These are phyloP conservation scores for Collybia sordida DNA, from an alignment of 768 basidiomycete species.

Conservation along the genomic window DNA sequence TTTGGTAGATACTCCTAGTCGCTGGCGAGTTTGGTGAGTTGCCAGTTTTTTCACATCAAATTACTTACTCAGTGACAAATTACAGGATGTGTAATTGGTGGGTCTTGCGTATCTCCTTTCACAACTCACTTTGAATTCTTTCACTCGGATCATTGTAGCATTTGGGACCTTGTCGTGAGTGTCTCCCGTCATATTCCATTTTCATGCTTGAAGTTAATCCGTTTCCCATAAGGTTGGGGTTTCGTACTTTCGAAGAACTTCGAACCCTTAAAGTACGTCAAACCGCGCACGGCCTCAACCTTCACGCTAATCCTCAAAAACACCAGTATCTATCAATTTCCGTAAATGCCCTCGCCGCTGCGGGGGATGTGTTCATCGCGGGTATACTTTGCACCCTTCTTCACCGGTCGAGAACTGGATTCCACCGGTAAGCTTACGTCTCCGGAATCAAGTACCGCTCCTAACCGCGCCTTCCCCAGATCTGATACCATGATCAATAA, in stretches of 20 bases:
- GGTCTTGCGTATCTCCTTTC: slow-evolving; percentile 6
- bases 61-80: not conserved
- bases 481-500: slow-evolving; percentile 50
- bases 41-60: not conserved
- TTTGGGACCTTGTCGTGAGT: slow-evolving; percentile 35
- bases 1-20: slow-evolving; percentile 28
- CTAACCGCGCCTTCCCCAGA: slow-evolving; percentile 15
- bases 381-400: slow-evolving; percentile 39
- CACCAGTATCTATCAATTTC: slow-evolving; percentile 37
- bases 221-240: slow-evolving; percentile 21
- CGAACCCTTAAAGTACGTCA: slow-evolving; percentile 31
- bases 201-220: not conserved
- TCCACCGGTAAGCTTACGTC: slow-evolving; percentile 31
- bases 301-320: not conserved
- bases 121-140: not conserved
- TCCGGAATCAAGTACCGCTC: not conserved
- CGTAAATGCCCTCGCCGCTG: slow-evolving; percentile 45
- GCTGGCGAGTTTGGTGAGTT: slow-evolving; percentile 39
- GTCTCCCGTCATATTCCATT: not conserved
- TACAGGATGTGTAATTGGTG: slow-evolving; percentile 31
- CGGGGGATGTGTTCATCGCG: slow-evolving; percentile 48
- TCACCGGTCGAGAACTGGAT: slow-evolving; percentile 46
- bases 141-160: slow-evolving; percentile 18
- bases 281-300: not conserved
- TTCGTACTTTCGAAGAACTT: slow-evolving; percentile 34